Conservation (phyloP, 140 eudicot species). For the Anethum foeniculum region DNA sequence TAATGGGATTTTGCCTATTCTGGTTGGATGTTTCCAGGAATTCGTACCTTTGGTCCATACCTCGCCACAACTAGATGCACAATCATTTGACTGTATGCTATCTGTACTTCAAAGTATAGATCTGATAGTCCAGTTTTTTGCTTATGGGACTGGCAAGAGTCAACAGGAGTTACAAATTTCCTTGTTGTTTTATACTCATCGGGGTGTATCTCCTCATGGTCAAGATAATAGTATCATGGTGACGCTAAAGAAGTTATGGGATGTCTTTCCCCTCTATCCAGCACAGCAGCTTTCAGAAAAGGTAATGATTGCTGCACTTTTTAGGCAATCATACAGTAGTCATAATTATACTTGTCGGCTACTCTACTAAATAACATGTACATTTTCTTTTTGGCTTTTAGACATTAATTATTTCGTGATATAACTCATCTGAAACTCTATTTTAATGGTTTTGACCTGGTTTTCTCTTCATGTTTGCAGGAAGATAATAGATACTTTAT, state of each 20-base stretch:
- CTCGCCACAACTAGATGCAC: conserved; percentile 47
- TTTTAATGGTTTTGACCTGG: background rate
- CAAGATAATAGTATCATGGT: conserved; percentile 26
- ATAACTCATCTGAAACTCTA: conserved; percentile 5
- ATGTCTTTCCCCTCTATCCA: conserved; percentile 55
- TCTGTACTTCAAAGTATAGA: conserved; percentile 64
- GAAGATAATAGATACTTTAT: conserved; percentile 54
- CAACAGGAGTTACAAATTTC: conserved; percentile 18
- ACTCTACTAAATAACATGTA: background rate
- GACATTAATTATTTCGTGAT: background rate
- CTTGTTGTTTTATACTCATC: conserved; percentile 4
- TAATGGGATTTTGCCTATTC: conserved; percentile 58
- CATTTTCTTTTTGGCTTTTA: background rate
- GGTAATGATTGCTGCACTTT: conserved; percentile 27
- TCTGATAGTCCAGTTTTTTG: conserved; percentile 45
- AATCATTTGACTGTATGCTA: conserved; percentile 75
- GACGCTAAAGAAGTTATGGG: conserved; percentile 56
- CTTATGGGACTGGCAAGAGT: conserved; percentile 24
- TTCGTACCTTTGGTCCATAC: conserved; percentile 42
- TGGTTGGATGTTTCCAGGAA: conserved; percentile 68
- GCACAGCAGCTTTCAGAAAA: conserved; percentile 45
- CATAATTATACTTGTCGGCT: background rate
- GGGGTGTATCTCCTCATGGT: conserved; percentile 17
- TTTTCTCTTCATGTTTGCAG: conserved; percentile 35
- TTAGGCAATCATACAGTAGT: background rate